Evolutionary conservation across 2,329 filamentous ascomycete species (phyloP).

Genomic region (Bipolaris cookei): DNA sequence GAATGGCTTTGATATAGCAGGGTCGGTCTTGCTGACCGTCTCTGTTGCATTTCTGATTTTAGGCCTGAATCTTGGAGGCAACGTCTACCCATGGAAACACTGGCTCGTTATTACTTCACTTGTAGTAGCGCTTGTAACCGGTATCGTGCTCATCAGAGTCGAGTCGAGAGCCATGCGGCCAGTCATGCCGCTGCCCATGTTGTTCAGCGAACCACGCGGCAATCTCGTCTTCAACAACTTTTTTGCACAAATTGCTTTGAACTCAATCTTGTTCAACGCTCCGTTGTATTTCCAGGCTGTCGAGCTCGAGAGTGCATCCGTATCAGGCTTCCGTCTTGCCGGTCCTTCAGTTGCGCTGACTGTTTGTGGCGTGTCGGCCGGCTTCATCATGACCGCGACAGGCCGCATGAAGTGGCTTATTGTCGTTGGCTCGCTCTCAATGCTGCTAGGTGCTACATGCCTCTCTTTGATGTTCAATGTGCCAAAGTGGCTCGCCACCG

Average conservation of each 20-base stretch:
- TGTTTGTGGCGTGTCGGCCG: slow-evolving; percentile 50
- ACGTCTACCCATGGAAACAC: slow-evolving; percentile 59
- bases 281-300: slow-evolving; percentile 69
- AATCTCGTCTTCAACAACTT: slow-evolving; percentile 61
- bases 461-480: slow-evolving; percentile 49
- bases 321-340: slow-evolving; percentile 74
- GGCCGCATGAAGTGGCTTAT: slow-evolving; percentile 53
- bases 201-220: slow-evolving; percentile 55
- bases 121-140: slow-evolving; percentile 48
- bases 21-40: slow-evolving; percentile 55
- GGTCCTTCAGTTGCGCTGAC: slow-evolving; percentile 62
- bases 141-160: slow-evolving; percentile 52
- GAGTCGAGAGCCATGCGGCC: slow-evolving; percentile 49
- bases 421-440: slow-evolving; percentile 46
- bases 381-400: slow-evolving; percentile 54
- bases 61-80: slow-evolving; percentile 61
- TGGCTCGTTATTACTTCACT: slow-evolving; percentile 58
- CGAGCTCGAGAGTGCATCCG: slow-evolving; percentile 66
- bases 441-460: slow-evolving; percentile 48
- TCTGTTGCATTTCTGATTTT: slow-evolving; percentile 58
- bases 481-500: slow-evolving; percentile 50
- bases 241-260: slow-evolving; percentile 57
- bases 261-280: slow-evolving; percentile 70
- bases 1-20: slow-evolving; percentile 57
- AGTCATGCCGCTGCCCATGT: slow-evolving; percentile 58